Conservation (phyloP, 768 basidiomycete genomes). For the Coprinellus micaceus region DNA sequence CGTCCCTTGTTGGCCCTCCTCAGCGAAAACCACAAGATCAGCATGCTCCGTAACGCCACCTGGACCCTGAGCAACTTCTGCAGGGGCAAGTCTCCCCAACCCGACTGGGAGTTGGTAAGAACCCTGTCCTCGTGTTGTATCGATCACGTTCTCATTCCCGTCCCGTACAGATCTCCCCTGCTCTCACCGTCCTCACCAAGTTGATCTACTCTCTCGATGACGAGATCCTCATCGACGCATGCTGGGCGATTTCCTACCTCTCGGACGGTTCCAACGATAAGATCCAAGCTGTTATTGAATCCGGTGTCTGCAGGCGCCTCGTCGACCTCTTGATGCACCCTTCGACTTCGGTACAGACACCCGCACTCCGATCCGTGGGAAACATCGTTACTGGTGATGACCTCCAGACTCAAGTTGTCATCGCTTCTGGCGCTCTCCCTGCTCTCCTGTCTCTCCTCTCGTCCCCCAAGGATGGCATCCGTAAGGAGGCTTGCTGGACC, state of each 20-base stretch:
- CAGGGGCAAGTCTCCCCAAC: constrained; percentile 95
- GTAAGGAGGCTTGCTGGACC: constrained; percentile 99
- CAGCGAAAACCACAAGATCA: constrained; percentile 97
- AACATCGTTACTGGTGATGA: constrained; percentile 99
- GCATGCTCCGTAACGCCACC: constrained; percentile 97
- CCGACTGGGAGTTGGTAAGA: constrained; percentile 93
- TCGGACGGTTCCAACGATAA: constrained; percentile 99
- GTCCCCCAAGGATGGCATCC: constrained; percentile 96
- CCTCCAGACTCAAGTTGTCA: constrained; percentile 98
- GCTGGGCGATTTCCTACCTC: constrained; percentile 99
- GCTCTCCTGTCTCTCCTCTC: constrained; percentile 90
- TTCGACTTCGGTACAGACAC: constrained; percentile 95
- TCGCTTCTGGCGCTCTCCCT: constrained; percentile 94
- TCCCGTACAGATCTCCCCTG: constrained; percentile 91
- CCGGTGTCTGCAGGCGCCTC: constrained; percentile 93
- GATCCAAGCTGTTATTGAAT: constrained; percentile 99
- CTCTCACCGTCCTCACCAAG: constrained; percentile 94
- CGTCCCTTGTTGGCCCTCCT: constrained; percentile 85
- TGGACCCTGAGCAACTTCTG: constrained; percentile 99
- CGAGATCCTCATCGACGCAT: constrained; percentile 98
- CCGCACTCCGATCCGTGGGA: constrained; percentile 95
- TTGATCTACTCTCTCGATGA: constrained; percentile 98
- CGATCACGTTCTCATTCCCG: constrained; percentile 15
- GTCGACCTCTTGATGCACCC: constrained; percentile 96
- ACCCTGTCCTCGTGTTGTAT: constrained; percentile 5